Percentiles rank a stretch among this genome's conserved stretches.
These are phyloP conservation scores for Phaffia tasmanica DNA, from an alignment of 768 basidiomycete species.

Conservation along the genomic window DNA sequence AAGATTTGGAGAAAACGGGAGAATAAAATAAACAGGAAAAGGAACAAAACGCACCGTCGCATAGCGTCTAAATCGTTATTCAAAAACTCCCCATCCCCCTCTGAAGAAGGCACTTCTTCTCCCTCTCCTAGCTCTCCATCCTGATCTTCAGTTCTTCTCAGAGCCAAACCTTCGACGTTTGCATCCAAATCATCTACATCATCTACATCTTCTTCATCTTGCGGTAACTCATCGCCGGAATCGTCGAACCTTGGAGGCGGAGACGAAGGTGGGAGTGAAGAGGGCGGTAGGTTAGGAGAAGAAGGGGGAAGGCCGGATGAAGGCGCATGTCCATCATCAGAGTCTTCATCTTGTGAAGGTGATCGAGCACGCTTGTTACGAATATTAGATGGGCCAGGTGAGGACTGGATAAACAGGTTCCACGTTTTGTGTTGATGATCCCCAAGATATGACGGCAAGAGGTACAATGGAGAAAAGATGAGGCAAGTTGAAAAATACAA, in stretches of 20 bases:
- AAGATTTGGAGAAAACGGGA: not conserved
- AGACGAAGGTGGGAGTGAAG: conserved; percentile 75
- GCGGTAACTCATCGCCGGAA: conserved; percentile 35
- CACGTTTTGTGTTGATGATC: too few relatives aligned
- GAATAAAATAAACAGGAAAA: not conserved
- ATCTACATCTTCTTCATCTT: conserved; percentile 40
- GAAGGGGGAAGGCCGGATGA: conserved; percentile 31
- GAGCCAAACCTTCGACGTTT: not conserved
- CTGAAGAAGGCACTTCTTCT: conserved; percentile 15
- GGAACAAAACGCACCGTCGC: not conserved
- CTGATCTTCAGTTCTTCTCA: not conserved
- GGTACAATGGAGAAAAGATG: too few relatives aligned
- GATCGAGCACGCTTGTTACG: too few relatives aligned
- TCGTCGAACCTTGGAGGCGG: conserved; percentile 59
- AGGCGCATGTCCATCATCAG: conserved; percentile 23
- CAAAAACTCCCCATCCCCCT: conserved; percentile 4
- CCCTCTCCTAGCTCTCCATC: conserved; percentile 23
- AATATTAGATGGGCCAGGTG: too few relatives aligned
- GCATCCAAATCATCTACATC: conserved; percentile 43
- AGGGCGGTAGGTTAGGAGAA: conserved; percentile 41
- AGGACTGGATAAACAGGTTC: too few relatives aligned
- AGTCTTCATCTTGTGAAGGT: too few relatives aligned
- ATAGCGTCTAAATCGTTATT: not conserved
- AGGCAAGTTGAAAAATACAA: too few relatives aligned
- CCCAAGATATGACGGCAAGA: too few relatives aligned